These are phyloP conservation scores for Vigna hirtella DNA, from an alignment of 306 rosid genomes.

Conservation along the genomic window DNA sequence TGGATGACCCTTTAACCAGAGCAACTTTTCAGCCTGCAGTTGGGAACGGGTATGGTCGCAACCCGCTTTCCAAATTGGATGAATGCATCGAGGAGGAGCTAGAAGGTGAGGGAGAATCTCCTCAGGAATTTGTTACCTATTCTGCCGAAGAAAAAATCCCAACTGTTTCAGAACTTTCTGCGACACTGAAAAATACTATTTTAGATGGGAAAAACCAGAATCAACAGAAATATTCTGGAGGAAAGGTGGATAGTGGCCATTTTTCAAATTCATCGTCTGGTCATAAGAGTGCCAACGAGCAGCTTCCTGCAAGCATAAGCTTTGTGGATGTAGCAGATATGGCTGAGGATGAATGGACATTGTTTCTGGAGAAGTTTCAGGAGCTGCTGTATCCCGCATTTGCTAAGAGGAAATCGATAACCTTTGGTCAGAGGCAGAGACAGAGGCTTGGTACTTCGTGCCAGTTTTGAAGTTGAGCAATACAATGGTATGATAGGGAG, in stretches of 20 bases:
- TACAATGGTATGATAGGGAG: slow-evolving; percentile 50
- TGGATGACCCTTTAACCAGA: slow-evolving; percentile 54
- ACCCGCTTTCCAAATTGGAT: slow-evolving; percentile 74
- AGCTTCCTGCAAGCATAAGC: slow-evolving; percentile 83
- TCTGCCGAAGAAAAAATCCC: slow-evolving; percentile 49
- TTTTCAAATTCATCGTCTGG: slow-evolving; percentile 69
- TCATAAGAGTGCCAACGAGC: slow-evolving; percentile 91
- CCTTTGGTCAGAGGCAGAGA: slow-evolving; percentile 85
- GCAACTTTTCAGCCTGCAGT: slow-evolving; percentile 56
- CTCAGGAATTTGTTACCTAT: slow-evolving; percentile 41
- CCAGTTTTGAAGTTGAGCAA: slow-evolving; percentile 87
- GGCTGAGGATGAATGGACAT: slow-evolving; percentile 80
- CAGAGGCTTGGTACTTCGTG: slow-evolving; percentile 99
- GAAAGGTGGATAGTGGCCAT: slow-evolving; percentile 64
- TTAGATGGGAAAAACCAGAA: slow-evolving; percentile 68
- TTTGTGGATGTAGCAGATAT: slow-evolving; percentile 84
- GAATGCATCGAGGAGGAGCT: slow-evolving; percentile 88
- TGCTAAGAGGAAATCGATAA: slow-evolving; percentile 66
- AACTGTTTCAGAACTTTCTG: slow-evolving; percentile 60
- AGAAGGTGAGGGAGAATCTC: slow-evolving; percentile 61
- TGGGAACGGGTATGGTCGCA: slow-evolving; percentile 58
- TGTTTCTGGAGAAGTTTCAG: slow-evolving; percentile 79
- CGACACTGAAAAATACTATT: slow-evolving; percentile 66
- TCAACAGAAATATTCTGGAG: slow-evolving; percentile 52
- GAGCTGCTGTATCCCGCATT: slow-evolving; percentile 85